phyloP scores from a whole-genome alignment of 139 green algal species.

The Auxenochlorella pyrenoidosa region DNA sequence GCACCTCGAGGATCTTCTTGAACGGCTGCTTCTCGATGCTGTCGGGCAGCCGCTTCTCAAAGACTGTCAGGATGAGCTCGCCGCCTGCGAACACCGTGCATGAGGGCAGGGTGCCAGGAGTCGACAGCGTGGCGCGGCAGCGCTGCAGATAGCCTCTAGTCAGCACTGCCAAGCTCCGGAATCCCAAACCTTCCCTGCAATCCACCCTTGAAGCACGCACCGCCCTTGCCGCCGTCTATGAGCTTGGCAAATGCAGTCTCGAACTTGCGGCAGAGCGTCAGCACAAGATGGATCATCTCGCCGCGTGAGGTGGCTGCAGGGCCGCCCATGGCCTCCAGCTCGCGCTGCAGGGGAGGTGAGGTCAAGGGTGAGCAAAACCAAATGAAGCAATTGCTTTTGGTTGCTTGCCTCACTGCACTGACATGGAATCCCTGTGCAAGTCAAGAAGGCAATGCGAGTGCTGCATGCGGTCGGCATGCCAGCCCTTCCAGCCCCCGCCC shows the following conservation, averaged over 20 bases:
- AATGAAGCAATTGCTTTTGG: too few relatives aligned
- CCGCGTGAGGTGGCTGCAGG: conserved; percentile 65
- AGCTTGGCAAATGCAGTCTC: conserved; percentile 82
- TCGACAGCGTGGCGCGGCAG: neutral
- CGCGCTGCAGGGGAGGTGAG: conserved; percentile 19
- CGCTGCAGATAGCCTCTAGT: neutral
- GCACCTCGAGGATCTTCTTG: conserved; percentile 85
- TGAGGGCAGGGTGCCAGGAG: neutral
- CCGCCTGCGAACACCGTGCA: conserved; percentile 60
- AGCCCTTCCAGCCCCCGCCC: too few relatives aligned
- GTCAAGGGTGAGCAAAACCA: neutral
- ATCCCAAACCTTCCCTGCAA: neutral
- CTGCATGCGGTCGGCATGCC: too few relatives aligned
- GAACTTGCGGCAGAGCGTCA: conserved; percentile 86
- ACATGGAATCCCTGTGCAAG: too few relatives aligned
- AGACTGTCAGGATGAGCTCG: conserved; percentile 89
- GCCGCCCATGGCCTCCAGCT: conserved; percentile 78
- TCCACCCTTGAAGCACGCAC: conserved; percentile 31
- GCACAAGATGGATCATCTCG: conserved; percentile 92
- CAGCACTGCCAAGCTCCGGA: too few relatives aligned
- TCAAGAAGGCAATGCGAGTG: too few relatives aligned
- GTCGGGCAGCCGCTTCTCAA: conserved; percentile 93
- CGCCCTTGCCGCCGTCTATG: conserved; percentile 87
- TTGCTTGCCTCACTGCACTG: too few relatives aligned
- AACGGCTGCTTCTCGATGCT: conserved; percentile 90